Evolutionary conservation across 805 yeast species (phyloP).

Genomic region (Metschnikowia cerradonensis): DNA sequence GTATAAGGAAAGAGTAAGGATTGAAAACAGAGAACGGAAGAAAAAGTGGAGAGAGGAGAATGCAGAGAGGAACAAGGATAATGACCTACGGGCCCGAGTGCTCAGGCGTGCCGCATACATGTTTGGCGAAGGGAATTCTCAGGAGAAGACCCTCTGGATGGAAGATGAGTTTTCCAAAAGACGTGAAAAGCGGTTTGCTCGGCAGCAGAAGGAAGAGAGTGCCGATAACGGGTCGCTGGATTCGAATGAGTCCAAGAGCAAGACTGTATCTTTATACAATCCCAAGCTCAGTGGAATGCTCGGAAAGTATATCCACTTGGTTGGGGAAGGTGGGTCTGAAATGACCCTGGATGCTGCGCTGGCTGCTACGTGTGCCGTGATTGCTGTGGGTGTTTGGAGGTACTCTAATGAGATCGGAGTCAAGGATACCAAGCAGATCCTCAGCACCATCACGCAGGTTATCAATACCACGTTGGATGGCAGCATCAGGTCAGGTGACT

Average conservation of each 20-base stretch:
- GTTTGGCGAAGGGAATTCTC: conserved; percentile 59
- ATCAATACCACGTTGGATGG: conserved; percentile 11
- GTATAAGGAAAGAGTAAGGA: conserved; percentile 53
- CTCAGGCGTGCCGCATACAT: conserved; percentile 63
- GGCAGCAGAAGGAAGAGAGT: conserved; percentile 33
- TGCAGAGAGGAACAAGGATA: conserved; percentile 76
- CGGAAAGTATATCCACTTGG: conserved; percentile 34
- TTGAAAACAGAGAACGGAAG: conserved; percentile 73
- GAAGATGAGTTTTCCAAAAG: conserved; percentile 67
- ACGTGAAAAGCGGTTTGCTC: conserved; percentile 53
- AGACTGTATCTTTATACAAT: conserved; percentile 19
- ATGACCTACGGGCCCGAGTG: conserved; percentile 78
- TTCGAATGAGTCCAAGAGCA: not conserved
- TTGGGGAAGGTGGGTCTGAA: conserved; percentile 28
- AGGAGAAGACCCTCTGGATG: conserved; percentile 62
- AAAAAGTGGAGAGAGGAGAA: conserved; percentile 82
- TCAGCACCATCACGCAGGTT: conserved; percentile 10
- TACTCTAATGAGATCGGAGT: conserved; percentile 5
- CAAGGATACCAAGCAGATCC: conserved; percentile 5
- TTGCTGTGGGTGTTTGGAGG: conserved; percentile 15
- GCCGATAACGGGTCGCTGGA: not conserved
- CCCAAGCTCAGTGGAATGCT: conserved; percentile 23
- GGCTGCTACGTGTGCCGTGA: conserved; percentile 23
- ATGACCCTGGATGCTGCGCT: conserved; percentile 30
- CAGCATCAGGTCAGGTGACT: conserved; percentile 11